These are phyloP conservation scores for Pyronema domesticum DNA, from an alignment of 495 filamentous ascomycete species.

Conservation along the genomic window DNA sequence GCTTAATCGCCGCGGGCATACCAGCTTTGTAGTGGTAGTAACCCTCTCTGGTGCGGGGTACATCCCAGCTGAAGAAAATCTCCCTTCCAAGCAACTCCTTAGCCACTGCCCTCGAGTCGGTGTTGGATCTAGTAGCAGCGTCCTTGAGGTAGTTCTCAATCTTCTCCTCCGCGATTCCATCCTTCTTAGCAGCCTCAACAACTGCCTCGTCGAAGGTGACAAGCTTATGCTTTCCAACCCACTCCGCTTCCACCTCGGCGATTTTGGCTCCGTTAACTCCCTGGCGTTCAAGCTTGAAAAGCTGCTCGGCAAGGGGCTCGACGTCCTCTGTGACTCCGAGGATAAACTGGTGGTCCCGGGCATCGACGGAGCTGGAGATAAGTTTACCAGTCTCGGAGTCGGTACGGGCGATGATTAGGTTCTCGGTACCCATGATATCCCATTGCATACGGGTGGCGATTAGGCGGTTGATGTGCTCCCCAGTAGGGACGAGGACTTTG, in stretches of 20 bases:
- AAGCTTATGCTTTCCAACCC: slow-evolving; percentile 74
- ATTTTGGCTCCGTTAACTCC: slow-evolving; percentile 67
- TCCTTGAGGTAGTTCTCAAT: slow-evolving; percentile 47
- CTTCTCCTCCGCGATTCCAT: slow-evolving; percentile 40
- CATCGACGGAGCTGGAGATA: slow-evolving; percentile 75
- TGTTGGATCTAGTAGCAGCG: slow-evolving; percentile 39
- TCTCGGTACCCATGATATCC: slow-evolving; percentile 94
- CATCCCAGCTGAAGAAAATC: slow-evolving; percentile 75
- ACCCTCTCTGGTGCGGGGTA: slow-evolving; percentile 82
- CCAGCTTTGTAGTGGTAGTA: slow-evolving; percentile 92
- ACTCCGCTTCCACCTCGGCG: slow-evolving; percentile 66
- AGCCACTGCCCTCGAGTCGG: slow-evolving; percentile 54
- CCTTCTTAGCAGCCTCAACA: slow-evolving; percentile 47
- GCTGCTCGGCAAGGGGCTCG: slow-evolving; percentile 64
- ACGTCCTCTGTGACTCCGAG: slow-evolving; percentile 58
- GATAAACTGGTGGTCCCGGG: slow-evolving; percentile 91
- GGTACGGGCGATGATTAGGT: slow-evolving; percentile 81
- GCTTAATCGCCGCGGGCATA: slow-evolving; percentile 75
- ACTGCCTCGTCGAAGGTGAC: slow-evolving; percentile 86
- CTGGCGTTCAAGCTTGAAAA: slow-evolving; percentile 72
- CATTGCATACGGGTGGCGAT: slow-evolving; percentile 88
- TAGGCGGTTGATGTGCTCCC: slow-evolving; percentile 90
- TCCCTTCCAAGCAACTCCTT: slow-evolving; percentile 36
- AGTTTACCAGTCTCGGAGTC: slow-evolving; percentile 87
- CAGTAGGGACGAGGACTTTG: slow-evolving; percentile 84